A percentile compares a stretch with the other conserved stretches of the same genome.
Conservation (phyloP, 2,329 filamentous ascomycete species). For the Raffaelea albimanens region DNA sequence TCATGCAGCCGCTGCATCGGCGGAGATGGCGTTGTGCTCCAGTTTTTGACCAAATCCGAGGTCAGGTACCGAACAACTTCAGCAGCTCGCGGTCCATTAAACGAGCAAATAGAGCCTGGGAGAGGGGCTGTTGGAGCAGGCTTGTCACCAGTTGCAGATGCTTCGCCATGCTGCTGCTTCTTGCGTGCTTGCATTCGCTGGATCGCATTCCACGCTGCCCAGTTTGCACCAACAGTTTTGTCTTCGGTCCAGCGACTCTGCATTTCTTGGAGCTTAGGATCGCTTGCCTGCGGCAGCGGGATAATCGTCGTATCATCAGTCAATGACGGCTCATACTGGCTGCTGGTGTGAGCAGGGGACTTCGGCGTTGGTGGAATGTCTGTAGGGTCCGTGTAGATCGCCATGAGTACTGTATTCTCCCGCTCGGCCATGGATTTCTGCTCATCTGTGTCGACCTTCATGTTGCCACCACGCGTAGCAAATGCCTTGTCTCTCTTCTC, state of each 20-base stretch:
- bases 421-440: constrained; percentile 46
- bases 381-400: constrained; percentile 42
- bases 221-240: constrained; percentile 6
- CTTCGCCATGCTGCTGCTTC: constrained; percentile 4
- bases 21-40: constrained; percentile 29
- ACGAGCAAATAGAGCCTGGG: not conserved
- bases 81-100: constrained; percentile 22
- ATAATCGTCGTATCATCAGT: not conserved
- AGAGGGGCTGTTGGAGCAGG: too few relatives aligned
- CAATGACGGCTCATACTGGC: not conserved
- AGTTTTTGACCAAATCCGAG: constrained; percentile 34
- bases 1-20: constrained; percentile 24
- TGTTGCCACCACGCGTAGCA: constrained; percentile 42
- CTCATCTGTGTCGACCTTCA: constrained; percentile 43
- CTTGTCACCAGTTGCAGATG: too few relatives aligned
- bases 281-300: constrained; percentile 25
- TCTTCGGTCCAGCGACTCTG: constrained; percentile 39
- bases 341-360: constrained; percentile 30
- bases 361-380: constrained; percentile 49
- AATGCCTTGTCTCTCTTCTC: constrained; percentile 38
- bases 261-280: constrained; percentile 36
- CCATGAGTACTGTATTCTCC: constrained; percentile 52
- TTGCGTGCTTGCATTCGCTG: constrained; percentile 2
- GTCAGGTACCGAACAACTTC: constrained; percentile 32
- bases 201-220: constrained; percentile 12